Percentiles rank a stretch among this genome's conserved stretches.
These are phyloP conservation scores for Isoetes taiwanensis DNA, from an alignment of 75 land plant genomes.

Conservation along the genomic window DNA sequence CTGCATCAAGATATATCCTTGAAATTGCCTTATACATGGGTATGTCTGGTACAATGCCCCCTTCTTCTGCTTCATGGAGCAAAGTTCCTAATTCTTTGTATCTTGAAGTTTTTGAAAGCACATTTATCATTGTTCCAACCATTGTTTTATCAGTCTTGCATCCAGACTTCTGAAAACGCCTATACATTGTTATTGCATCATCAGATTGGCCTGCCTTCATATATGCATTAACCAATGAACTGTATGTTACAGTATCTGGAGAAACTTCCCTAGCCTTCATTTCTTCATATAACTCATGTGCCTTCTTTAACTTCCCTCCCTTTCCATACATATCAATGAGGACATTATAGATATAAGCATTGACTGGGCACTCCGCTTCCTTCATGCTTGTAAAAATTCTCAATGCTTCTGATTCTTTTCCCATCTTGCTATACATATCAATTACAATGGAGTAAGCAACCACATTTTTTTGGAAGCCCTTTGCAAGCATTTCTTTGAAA, in stretches of 20 bases:
- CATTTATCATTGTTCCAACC: constrained; percentile 62
- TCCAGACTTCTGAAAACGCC: constrained; percentile 31
- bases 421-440: constrained; percentile 51
- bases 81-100: constrained; percentile 38
- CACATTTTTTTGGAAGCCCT: constrained; percentile 45
- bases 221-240: constrained; percentile 43
- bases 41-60: constrained; percentile 39
- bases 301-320: constrained; percentile 40
- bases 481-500: constrained; percentile 26
- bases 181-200: constrained; percentile 27
- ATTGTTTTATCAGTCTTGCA: constrained; percentile 38
- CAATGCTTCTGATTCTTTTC: constrained; percentile 47
- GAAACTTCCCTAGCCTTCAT: constrained; percentile 36
- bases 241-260: constrained; percentile 66
- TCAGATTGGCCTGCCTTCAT: constrained; percentile 36
- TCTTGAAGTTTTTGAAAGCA: constrained; percentile 33
- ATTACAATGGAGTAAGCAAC: constrained; percentile 64
- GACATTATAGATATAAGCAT: constrained; percentile 48
- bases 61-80: constrained; percentile 35
- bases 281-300: constrained; percentile 47
- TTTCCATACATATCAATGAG: constrained; percentile 71
- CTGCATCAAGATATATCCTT: constrained; percentile 50
- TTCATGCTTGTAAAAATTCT: constrained; percentile 46
- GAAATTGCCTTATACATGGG: constrained; percentile 47
- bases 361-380: constrained; percentile 41